A percentile compares a stretch with the other conserved stretches of the same genome.
phyloP scores from a whole-genome alignment of 805 yeast genomes.

The Yarrowia osloensis region DNA sequence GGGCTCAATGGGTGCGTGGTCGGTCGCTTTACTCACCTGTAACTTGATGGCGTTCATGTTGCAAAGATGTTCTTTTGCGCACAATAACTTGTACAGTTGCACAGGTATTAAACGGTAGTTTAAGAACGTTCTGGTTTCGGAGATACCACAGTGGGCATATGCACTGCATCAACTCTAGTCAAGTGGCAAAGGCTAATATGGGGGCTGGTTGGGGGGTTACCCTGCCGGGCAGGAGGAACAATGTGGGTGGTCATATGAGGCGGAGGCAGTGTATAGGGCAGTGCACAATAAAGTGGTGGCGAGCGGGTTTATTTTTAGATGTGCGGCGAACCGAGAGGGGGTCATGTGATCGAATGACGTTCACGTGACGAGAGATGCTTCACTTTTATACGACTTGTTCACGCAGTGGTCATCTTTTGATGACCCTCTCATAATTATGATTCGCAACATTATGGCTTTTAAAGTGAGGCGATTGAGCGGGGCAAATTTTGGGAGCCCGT shows the following conservation, averaged over 20 bases:
- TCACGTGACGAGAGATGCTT: too few species aligned
- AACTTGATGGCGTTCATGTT: conserved; percentile 65
- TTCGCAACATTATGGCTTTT: neutral
- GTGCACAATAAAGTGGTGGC: neutral
- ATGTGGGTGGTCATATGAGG: neutral
- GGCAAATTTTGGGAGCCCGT: neutral
- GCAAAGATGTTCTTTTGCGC: neutral
- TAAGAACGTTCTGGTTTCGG: conserved; percentile 4
- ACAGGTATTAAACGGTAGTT: neutral
- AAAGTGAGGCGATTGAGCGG: neutral
- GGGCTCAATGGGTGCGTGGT: neutral
- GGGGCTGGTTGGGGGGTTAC: conserved; percentile 16
- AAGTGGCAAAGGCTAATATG: neutral
- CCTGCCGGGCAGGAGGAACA: neutral
- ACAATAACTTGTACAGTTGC: neutral
- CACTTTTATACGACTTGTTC: too few species aligned
- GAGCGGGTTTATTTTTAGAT: neutral
- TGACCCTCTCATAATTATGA: neutral
- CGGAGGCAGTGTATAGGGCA: neutral
- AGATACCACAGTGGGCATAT: conserved; percentile 17
- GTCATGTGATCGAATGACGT: neutral
- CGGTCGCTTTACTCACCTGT: conserved; percentile 48
- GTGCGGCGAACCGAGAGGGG: neutral
- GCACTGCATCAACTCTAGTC: neutral
- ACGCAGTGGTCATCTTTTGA: neutral